Evolutionary conservation across 805 yeast species (phyloP).

Genomic region (Hanseniaspora mollemarum): DNA sequence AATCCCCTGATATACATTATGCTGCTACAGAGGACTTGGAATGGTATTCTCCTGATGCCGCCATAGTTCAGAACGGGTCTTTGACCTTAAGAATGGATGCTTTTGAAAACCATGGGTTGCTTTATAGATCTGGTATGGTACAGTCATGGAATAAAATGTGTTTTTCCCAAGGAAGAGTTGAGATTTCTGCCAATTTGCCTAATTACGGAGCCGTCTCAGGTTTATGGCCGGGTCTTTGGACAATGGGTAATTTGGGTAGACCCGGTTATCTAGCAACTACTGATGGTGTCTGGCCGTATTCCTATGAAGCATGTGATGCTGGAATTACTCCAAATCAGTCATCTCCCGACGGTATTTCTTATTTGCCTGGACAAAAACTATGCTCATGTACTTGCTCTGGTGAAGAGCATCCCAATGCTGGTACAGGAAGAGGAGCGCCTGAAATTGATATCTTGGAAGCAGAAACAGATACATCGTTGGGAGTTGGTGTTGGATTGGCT

Average conservation of each 20-base stretch:
- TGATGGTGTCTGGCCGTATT: constrained; percentile 92
- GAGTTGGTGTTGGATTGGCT: constrained; percentile 53
- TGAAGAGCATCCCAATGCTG: constrained; percentile 78
- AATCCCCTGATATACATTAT: constrained; percentile 72
- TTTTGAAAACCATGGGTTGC: constrained; percentile 61
- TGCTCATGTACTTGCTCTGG: constrained; percentile 69
- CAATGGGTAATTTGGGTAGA: constrained; percentile 84
- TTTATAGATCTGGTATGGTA: constrained; percentile 81
- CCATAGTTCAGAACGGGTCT: constrained; percentile 63
- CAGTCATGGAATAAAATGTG: constrained; percentile 90
- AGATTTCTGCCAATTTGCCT: constrained; percentile 66
- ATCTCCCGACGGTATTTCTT: constrained; percentile 77
- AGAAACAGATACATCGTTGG: constrained; percentile 45
- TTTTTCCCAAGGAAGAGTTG: constrained; percentile 72
- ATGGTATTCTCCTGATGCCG: constrained; percentile 93
- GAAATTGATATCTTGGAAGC: constrained; percentile 90
- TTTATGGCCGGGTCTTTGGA: constrained; percentile 94
- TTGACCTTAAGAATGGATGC: constrained; percentile 67
- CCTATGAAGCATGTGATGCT: constrained; percentile 78
- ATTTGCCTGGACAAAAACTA: constrained; percentile 72
- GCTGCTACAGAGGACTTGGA: constrained; percentile 83
- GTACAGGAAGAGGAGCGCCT: constrained; percentile 88
- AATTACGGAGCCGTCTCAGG: constrained; percentile 70
- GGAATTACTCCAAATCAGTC: constrained; percentile 94
- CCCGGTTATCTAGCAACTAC: constrained; percentile 82